Evolutionary conservation across 208 protist species (phyloP).

Genomic region (Trypanosoma boissoni): DNA sequence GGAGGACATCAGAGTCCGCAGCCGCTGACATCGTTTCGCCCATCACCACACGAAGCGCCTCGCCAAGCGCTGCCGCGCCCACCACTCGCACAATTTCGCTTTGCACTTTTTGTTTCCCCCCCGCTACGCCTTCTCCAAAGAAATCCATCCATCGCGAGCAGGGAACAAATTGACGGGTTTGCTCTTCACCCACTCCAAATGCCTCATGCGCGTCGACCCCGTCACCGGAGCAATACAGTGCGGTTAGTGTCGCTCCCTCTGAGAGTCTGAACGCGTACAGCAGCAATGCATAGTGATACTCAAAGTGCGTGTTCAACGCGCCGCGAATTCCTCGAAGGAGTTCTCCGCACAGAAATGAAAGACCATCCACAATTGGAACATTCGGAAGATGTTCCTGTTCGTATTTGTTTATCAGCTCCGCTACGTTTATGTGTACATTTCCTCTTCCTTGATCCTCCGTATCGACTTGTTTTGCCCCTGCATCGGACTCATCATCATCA

Average conservation of each 20-base stretch:
- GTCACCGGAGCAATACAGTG: background rate
- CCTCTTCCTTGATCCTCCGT: background rate
- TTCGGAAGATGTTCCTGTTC: conserved; percentile 34
- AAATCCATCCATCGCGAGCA: conserved; percentile 10
- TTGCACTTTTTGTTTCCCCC: conserved; percentile 1
- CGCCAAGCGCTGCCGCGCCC: conserved; percentile 29
- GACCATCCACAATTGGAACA: conserved; percentile 65
- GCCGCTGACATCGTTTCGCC: conserved; percentile 30
- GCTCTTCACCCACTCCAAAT: conserved; percentile 21
- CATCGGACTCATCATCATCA: background rate
- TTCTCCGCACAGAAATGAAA: conserved; percentile 62
- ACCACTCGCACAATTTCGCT: conserved; percentile 36
- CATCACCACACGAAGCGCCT: conserved; percentile 32
- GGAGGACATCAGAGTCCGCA: conserved; percentile 21
- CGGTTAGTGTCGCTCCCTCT: background rate
- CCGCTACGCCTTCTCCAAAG: background rate
- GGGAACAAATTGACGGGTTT: conserved; percentile 6
- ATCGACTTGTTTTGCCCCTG: background rate
- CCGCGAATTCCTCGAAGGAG: conserved; percentile 82
- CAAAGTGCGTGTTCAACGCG: conserved; percentile 75
- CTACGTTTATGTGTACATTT: background rate
- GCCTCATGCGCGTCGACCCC: conserved; percentile 5
- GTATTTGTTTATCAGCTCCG: conserved; percentile 33
- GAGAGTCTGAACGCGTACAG: conserved; percentile 38
- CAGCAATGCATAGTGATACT: conserved; percentile 54